phyloP scores from a whole-genome alignment of 768 basidiomycete species.

The Botryobasidium botryosum region DNA sequence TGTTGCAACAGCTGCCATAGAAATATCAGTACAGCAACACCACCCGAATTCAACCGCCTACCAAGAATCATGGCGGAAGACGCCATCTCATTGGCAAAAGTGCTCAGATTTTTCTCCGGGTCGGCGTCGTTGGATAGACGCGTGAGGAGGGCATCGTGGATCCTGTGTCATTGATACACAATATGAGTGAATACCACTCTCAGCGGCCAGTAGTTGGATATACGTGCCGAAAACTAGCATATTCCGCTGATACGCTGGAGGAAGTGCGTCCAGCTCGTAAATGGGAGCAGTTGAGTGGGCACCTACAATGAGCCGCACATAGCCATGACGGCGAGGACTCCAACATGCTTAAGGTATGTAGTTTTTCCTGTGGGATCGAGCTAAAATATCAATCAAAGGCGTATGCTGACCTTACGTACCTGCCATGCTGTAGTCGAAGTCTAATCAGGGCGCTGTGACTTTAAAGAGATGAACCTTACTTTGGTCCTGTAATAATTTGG shows the following conservation, averaged over 20 bases:
- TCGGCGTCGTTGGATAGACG: slow-evolving; percentile 91
- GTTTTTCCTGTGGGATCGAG: slow-evolving; percentile 16
- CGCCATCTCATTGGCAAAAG: slow-evolving; percentile 92
- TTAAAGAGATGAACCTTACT: slow-evolving; percentile 31
- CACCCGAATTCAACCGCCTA: no score
- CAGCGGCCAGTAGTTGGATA: not conserved
- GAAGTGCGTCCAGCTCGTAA: slow-evolving; percentile 5
- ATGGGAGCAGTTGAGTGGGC: not conserved
- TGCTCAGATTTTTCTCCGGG: slow-evolving; percentile 76
- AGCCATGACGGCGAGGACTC: slow-evolving; percentile 67
- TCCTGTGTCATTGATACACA: slow-evolving; percentile 23
- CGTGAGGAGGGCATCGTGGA: slow-evolving; percentile 70
- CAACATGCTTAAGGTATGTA: slow-evolving; percentile 81
- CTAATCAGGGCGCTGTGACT: not conserved
- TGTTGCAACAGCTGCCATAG: slow-evolving; percentile 35
- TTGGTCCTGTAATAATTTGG: slow-evolving; percentile 84
- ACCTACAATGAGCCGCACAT: slow-evolving; percentile 66
- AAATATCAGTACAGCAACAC: not conserved
- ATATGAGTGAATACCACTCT: not conserved
- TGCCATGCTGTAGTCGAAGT: slow-evolving; percentile 35
- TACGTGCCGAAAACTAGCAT: slow-evolving; percentile 65
- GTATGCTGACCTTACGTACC: slow-evolving; percentile 19
- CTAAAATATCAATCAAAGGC: not conserved
- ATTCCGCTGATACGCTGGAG: slow-evolving; percentile 65
- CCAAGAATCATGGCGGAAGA: slow-evolving; percentile 83